Evolutionary conservation across 2,329 filamentous ascomycete genomes (phyloP).

Genomic region (Calonectria montana): DNA sequence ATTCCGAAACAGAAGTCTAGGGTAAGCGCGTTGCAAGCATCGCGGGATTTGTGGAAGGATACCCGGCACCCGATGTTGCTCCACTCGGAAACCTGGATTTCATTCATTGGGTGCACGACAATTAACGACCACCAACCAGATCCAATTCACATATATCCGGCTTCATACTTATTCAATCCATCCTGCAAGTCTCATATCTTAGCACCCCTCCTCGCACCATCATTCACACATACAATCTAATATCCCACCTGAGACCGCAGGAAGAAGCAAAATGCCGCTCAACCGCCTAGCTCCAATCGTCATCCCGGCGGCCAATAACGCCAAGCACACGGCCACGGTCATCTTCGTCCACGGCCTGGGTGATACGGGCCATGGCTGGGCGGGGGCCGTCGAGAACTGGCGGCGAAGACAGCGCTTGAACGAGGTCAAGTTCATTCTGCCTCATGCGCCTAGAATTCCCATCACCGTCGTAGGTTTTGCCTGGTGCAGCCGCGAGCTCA

Average conservation of each 20-base stretch:
- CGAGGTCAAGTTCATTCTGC: constrained; percentile 94
- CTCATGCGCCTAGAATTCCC: constrained; percentile 87
- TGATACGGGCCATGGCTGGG: constrained; percentile 84
- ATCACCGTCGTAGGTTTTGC: constrained; percentile 71
- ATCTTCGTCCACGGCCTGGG: constrained; percentile 95
- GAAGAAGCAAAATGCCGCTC: constrained; percentile 30
- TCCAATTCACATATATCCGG: constrained; percentile 18
- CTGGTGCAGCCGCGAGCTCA: neutral
- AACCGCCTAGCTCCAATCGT: constrained; percentile 66
- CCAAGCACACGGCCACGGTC: constrained; percentile 90
- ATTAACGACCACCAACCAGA: constrained; percentile 12
- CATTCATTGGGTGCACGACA: constrained; percentile 6
- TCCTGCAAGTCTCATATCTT: neutral
- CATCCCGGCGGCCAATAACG: constrained; percentile 74
- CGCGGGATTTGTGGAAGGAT: constrained; percentile 1
- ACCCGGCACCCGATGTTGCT: constrained; percentile 12
- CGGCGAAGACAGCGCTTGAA: constrained; percentile 82
- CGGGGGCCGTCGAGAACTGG: constrained; percentile 88
- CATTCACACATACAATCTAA: constrained; percentile 15
- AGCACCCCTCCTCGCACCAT: neutral
- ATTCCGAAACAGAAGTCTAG: neutral
- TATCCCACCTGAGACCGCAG: neutral
- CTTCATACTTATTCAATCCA: constrained; percentile 1
- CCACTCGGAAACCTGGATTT: neutral
- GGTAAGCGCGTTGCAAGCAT: constrained; percentile 5